Evolutionary conservation across 2,329 filamentous ascomycete genomes (phyloP).

Genomic region (Aotearoamyces nothofagi): DNA sequence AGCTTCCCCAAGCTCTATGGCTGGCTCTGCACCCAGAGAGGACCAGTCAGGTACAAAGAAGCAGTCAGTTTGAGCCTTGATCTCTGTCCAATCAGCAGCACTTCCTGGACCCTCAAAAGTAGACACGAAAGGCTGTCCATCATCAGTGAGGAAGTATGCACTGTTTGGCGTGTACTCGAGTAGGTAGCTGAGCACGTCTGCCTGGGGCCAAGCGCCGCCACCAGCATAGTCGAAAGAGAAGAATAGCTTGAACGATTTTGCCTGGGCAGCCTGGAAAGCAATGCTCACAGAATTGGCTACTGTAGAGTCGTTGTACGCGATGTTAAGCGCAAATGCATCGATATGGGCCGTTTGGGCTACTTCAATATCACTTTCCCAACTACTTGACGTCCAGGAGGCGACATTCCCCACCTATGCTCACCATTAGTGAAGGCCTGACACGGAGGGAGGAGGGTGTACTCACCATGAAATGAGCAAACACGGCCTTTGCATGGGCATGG

Average conservation of each 20-base stretch:
- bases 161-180: conserved; percentile 11
- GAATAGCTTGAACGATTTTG: conserved; percentile 23
- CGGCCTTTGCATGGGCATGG: too few species aligned
- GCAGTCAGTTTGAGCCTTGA: conserved; percentile 19
- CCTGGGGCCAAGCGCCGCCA: conserved; percentile 15
- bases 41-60: conserved; percentile 28
- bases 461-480: conserved; percentile 2
- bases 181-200: conserved; percentile 12
- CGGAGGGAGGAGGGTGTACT: not conserved
- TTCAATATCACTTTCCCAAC: conserved; percentile 21
- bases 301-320: conserved; percentile 9
- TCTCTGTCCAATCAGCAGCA: conserved; percentile 24
- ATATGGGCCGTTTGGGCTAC: conserved; percentile 22
- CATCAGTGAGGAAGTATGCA: conserved; percentile 18
- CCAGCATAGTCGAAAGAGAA: conserved; percentile 26
- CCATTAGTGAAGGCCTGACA: not conserved
- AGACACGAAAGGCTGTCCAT: conserved; percentile 26
- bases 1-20: conserved; percentile 3
- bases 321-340: conserved; percentile 25
- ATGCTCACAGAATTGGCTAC: conserved; percentile 8
- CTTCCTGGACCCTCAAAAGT: conserved; percentile 30
- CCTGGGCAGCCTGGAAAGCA: conserved; percentile 16
- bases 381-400: conserved; percentile 5
- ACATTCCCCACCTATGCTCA: conserved; percentile 16
- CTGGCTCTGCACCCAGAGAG: conserved; percentile 1